Percentiles rank a stretch among this genome's conserved stretches.
Conservation (phyloP, 768 basidiomycete species). For the Tricholoma flavovirens region DNA sequence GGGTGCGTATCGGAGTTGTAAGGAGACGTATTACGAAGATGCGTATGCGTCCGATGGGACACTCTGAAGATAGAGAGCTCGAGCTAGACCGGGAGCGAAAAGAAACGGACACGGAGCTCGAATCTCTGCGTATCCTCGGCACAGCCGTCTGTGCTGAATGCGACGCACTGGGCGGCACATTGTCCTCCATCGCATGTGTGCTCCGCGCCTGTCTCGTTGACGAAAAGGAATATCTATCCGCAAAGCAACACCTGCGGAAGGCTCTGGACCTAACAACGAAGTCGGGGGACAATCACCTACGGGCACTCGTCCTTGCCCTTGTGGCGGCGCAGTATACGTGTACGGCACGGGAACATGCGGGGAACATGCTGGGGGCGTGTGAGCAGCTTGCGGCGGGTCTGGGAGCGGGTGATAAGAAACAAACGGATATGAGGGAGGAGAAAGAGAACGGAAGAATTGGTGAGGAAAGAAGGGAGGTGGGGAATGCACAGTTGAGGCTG, state of each 20-base stretch:
- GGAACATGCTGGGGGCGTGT: constrained; percentile 57
- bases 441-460: constrained; percentile 7
- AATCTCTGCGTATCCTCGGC: constrained; percentile 26
- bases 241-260: constrained; percentile 59
- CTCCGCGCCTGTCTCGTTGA: constrained; percentile 41
- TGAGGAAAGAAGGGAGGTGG: constrained; percentile 29
- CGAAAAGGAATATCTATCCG: constrained; percentile 48
- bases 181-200: constrained; percentile 50
- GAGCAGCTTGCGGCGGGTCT: constrained; percentile 70
- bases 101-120: constrained; percentile 19
- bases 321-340: constrained; percentile 67
- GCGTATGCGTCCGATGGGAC: constrained; percentile 5
- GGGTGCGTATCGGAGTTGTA: constrained; percentile 40
- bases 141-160: constrained; percentile 39
- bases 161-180: constrained; percentile 45
- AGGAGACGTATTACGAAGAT: constrained; percentile 16
- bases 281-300: constrained; percentile 67
- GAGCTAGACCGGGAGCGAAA: constrained; percentile 5
- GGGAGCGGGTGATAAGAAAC: constrained; percentile 33
- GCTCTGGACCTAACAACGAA: constrained; percentile 53
- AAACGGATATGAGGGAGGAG: background rate
- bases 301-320: constrained; percentile 63
- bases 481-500: constrained; percentile 59
- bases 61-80: background rate
- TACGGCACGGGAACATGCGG: constrained; percentile 65